Percentiles rank a stretch among this genome's conserved stretches.
Evolutionary conservation across 2,329 filamentous ascomycete genomes (phyloP).

Genomic region (Fusarium solani-melongenae): DNA sequence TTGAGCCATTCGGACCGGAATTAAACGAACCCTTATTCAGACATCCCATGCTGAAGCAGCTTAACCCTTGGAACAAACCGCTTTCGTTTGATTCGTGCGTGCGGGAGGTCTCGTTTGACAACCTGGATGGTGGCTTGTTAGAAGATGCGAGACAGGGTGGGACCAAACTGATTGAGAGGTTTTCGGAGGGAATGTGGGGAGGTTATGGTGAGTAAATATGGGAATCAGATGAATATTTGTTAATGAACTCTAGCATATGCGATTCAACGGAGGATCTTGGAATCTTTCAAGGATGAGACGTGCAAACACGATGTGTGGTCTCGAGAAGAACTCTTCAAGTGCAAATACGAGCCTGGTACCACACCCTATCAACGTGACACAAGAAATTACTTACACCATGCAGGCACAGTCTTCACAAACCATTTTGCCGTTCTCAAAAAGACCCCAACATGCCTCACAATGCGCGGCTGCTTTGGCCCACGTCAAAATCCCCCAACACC

Average conservation of each 20-base stretch:
- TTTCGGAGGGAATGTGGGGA: slow-evolving; percentile 33
- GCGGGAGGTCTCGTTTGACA: slow-evolving; percentile 13
- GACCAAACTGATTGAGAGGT: slow-evolving; percentile 29
- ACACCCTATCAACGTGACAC: neutral
- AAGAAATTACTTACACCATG: neutral
- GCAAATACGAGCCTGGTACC: slow-evolving; percentile 34
- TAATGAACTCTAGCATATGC: neutral
- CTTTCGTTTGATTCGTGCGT: slow-evolving; percentile 33
- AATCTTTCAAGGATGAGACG: slow-evolving; percentile 9
- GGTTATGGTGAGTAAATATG: slow-evolving; percentile 21
- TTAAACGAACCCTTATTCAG: slow-evolving; percentile 13
- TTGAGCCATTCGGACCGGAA: slow-evolving; percentile 31
- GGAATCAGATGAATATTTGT: rapidly evolving
- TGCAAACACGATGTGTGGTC: slow-evolving; percentile 31
- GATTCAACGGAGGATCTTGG: slow-evolving; percentile 27
- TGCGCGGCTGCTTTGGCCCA: slow-evolving; percentile 29
- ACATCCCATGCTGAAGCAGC: slow-evolving; percentile 23
- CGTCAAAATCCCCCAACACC: slow-evolving; percentile 5
- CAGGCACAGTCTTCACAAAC: slow-evolving; percentile 35
- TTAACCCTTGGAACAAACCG: slow-evolving; percentile 36
- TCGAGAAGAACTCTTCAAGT: slow-evolving; percentile 19
- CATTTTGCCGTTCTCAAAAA: slow-evolving; percentile 31
- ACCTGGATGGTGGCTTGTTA: slow-evolving; percentile 9
- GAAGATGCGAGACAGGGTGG: slow-evolving; percentile 29
- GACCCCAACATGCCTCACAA: slow-evolving; percentile 12